Base-by-base conservation (phyloP, 805 yeast genomes). In the Sugiyamaella lignohabitans region DNA sequence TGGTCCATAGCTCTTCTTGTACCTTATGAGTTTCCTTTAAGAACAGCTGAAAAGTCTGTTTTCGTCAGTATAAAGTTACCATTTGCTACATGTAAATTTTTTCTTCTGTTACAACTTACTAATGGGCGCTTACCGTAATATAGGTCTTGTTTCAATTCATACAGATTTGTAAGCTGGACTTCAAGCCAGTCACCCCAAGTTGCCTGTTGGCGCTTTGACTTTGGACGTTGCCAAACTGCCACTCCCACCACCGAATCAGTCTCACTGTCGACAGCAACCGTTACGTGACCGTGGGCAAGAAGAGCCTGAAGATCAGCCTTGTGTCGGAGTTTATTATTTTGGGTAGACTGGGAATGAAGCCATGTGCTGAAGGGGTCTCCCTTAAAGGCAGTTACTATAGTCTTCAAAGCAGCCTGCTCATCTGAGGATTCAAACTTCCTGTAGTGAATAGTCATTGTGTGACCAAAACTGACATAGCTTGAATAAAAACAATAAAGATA, bases 201-300 rank as follows among this genome's bases (percentile, higher is more conserved):
- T 42, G 11, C 21, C 34, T 18, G 11, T 40, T 20, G 14, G 43
- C 5, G 11, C 38, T 35, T 35, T 8, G 38, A 11, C 11, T 35
- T 18, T 14, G 46, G 46, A 11, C 4, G 20, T 22, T 23, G n/a
- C 46, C 46, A 43, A 19, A 37, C 17, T 3, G 47, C 8, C 11
- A 43, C 10, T 18, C 46, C 46, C 5, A 43, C 20, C 6, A 43
- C 40, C 18, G 16, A 27, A 18, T 39, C 16, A n/a, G 42, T 17
- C 3, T 40, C 21, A 10, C 17, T 35, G 16, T 23, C 42, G 3
- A 16, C 27, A 5, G 46, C 46, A 5, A 43, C 46, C 19, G 19
- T 19, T 10, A 36, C 29, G 16, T n/a, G 18, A 3, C 35, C 45
- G 17, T 40, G 43, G 8, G 11, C n/a, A 16, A 23, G 8, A n/a